A percentile compares a stretch with the other conserved stretches of the same genome.
phyloP scores from a whole-genome alignment of 106 monocot genomes.

The Gastrodia elata region DNA sequence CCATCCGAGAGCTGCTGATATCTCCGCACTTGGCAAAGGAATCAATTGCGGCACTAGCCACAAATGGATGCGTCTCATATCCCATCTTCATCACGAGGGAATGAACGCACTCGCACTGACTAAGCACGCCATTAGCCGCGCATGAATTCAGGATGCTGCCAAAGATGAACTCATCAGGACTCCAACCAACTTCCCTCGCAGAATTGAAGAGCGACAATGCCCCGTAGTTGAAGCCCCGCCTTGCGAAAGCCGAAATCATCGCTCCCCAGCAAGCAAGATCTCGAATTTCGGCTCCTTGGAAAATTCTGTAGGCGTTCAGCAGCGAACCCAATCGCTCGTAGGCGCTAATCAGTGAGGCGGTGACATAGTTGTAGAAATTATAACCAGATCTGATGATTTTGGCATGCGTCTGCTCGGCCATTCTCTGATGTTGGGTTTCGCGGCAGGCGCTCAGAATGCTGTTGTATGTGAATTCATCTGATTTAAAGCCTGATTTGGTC shows the following conservation, averaged over 20 bases:
- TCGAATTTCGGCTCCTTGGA: slow-evolving; percentile 5
- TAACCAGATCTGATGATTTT: slow-evolving; percentile 21
- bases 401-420: slow-evolving; percentile 19
- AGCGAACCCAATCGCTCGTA: slow-evolving; percentile 12
- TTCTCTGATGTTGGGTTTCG: slow-evolving; percentile 9
- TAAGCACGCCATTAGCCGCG: slow-evolving; percentile 11
- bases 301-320: slow-evolving; percentile 12
- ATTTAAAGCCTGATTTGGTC: background rate
- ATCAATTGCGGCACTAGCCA: slow-evolving; percentile 25
- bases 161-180: slow-evolving; percentile 28
- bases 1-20: slow-evolving; percentile 12
- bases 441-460: slow-evolving; percentile 19
- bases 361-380: slow-evolving; percentile 8
- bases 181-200: slow-evolving; percentile 7
- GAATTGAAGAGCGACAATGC: slow-evolving; percentile 19
- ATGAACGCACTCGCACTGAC: slow-evolving; percentile 21
- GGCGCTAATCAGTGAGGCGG: slow-evolving; percentile 14
- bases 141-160: slow-evolving; percentile 20
- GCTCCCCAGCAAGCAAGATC: slow-evolving; percentile 31
- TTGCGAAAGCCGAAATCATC: slow-evolving; percentile 24
- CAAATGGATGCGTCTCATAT: slow-evolving; percentile 7
- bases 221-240: slow-evolving; percentile 16
- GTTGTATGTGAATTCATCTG: slow-evolving; percentile 26
- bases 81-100: slow-evolving; percentile 19
- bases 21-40: slow-evolving; percentile 31